phyloP scores from a whole-genome alignment of 2,329 filamentous ascomycete species.

The Monosporascus sp. region DNA sequence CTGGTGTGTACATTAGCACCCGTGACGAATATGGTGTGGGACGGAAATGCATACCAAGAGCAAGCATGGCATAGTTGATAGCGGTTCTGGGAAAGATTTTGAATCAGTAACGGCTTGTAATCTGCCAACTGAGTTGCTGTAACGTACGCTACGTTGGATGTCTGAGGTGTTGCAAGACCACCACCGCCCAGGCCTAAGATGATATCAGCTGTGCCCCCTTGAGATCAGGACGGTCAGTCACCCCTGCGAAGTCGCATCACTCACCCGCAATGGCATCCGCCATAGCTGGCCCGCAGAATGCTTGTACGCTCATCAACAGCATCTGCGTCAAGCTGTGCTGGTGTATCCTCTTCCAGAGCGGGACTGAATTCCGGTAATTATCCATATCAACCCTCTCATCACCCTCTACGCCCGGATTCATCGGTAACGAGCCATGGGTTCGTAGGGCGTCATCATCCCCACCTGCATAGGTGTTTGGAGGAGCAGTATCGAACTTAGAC shows the following conservation, averaged over 20 bases:
- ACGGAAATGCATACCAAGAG: constrained; percentile 15
- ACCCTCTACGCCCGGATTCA: constrained; percentile 10
- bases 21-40: background rate
- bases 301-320: constrained; percentile 40
- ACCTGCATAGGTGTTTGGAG: constrained; percentile 18
- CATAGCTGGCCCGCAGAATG: constrained; percentile 37
- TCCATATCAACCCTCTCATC: constrained; percentile 30
- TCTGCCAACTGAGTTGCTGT: background rate
- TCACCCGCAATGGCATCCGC: constrained; percentile 32
- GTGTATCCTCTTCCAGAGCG: constrained; percentile 38
- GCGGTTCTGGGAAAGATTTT: constrained; percentile 7
- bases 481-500: constrained; percentile 19
- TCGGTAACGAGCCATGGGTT: constrained; percentile 12
- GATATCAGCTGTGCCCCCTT: background rate
- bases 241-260: constrained; percentile 1
- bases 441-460: constrained; percentile 17
- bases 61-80: constrained; percentile 23
- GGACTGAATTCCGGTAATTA: constrained; percentile 20
- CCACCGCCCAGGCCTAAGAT: constrained; percentile 33
- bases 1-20: constrained; percentile 11
- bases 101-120: background rate
- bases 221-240: background rate
- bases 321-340: constrained; percentile 44
- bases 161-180: constrained; percentile 37
- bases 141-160: constrained; percentile 35